Conservation (phyloP, 2,329 filamentous ascomycete species). For the Aspergillus phoenicis region DNA sequence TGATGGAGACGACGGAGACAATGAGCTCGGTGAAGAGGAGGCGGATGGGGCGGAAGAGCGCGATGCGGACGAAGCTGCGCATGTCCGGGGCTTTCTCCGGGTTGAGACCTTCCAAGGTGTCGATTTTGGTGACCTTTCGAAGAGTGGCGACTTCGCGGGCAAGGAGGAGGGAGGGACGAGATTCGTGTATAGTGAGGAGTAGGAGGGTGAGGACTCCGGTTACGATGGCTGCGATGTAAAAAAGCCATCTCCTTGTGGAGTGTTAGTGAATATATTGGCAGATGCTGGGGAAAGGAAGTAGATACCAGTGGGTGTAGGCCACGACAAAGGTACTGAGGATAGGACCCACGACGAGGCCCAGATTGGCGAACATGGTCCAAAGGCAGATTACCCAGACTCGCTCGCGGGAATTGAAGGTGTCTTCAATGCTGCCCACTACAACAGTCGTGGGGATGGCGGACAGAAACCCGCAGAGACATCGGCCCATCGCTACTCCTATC, state of each 20-base stretch:
- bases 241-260: slow-evolving; percentile 48
- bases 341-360: slow-evolving; percentile 50
- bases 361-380: slow-evolving; percentile 49
- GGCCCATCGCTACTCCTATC: slow-evolving; percentile 43
- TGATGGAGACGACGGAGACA: slow-evolving; percentile 47
- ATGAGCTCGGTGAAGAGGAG: slow-evolving; percentile 53
- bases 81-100: slow-evolving; percentile 45
- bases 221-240: slow-evolving; percentile 46
- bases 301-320: slow-evolving; percentile 41
- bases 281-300: neutral
- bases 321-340: slow-evolving; percentile 49
- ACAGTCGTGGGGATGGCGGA: slow-evolving; percentile 54
- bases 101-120: slow-evolving; percentile 36
- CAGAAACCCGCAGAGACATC: slow-evolving; percentile 48
- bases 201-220: slow-evolving; percentile 38
- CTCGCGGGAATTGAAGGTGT: slow-evolving; percentile 51
- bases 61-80: slow-evolving; percentile 40
- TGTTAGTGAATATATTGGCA: neutral
- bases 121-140: slow-evolving; percentile 29
- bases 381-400: slow-evolving; percentile 52
- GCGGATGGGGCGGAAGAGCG: slow-evolving; percentile 45
- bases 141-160: slow-evolving; percentile 36
- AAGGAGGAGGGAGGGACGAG: slow-evolving; percentile 49
- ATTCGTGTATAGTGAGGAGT: slow-evolving; percentile 46
- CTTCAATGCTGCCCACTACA: slow-evolving; percentile 53